Evolutionary conservation across 1,284 basidiomycete species (phyloP), one percentile per base, ranked within the genome.

Genomic region (Takashimella koratensis): DNA sequence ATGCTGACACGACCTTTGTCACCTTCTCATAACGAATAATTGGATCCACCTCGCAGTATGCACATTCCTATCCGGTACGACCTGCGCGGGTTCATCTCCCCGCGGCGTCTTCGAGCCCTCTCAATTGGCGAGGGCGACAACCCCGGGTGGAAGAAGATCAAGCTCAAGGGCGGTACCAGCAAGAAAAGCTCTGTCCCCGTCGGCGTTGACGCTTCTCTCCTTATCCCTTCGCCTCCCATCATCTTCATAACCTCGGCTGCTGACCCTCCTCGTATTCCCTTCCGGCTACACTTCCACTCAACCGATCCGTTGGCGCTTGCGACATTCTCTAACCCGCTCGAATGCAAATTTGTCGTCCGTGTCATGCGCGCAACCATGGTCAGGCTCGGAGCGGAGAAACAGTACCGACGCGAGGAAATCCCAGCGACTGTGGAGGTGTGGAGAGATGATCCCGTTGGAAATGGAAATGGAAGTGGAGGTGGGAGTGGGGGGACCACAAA

Each of bases 221-320:
- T 68, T 10, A 50, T 70, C 8, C 68, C 68, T 19, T 66, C 67
- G 8, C 68, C 68, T 8, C 64, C 66, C n/a, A 68, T 70, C 52
- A 45, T 68, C 8, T 66, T 60, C 42, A 52, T 70, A 40, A 54
- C 62, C 1, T 44, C 47, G 2, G 45, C 43, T 3, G 45, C 43
- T 5, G 43, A 40, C 12, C 62, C 64, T 3, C 64, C 67, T 2
- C 54, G 59, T 1, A 65, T 70, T 39, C 66, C 68, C 0, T 68
- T 70, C 43, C 68, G 68, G 40, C 47, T 70, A 13, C 68, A 68
- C 49, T 68, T 70, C 52, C 63, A 67, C 48, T 65, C 63, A 2
- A 22, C 52, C n/a, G 40, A 60, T 2, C 53, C 59, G 13, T 53
- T 62, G 6, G 60, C 65, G 2, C 53, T 70, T 1, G 51, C 56